A percentile compares a stretch with the other conserved stretches of the same genome.
These are phyloP conservation scores for Acer saccharum DNA, from an alignment of 345 rosid genomes.

Conservation along the genomic window DNA sequence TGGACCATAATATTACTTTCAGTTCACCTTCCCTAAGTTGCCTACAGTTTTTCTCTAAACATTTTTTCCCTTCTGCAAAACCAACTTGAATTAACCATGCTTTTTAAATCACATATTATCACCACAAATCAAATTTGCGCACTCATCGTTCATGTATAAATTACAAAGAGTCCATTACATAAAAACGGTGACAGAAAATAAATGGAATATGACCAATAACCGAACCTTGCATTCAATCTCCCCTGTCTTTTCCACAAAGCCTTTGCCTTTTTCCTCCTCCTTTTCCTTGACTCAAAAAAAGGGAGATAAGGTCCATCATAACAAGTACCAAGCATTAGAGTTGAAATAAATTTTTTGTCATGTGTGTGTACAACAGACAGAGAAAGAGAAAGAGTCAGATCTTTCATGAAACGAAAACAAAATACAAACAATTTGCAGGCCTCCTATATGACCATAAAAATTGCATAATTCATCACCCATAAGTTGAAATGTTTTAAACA, in stretches of 20 bases:
- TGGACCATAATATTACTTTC: neutral
- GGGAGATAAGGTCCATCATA: neutral
- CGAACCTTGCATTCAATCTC: conserved; percentile 35
- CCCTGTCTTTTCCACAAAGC: conserved; percentile 5
- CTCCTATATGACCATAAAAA: neutral
- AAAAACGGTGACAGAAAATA: neutral
- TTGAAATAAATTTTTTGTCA: neutral
- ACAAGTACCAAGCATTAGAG: neutral
- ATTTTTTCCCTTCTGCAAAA: neutral
- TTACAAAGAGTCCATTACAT: neutral
- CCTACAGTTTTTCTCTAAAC: neutral
- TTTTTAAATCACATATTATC: neutral
- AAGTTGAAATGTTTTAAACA: neutral
- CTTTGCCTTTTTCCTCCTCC: conserved; percentile 17
- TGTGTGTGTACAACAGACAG: neutral
- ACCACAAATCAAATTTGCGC: neutral
- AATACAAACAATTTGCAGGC: neutral
- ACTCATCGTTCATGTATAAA: conserved; percentile 5
- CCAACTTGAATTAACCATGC: neutral
- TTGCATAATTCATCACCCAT: neutral
- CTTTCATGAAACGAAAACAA: neutral
- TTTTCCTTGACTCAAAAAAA: conserved; percentile 8
- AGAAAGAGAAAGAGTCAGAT: neutral
- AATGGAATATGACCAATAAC: neutral
- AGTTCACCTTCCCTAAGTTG: neutral